Evolutionary conservation across 73 alveolate genomes (phyloP).

Genomic region (Paramecium sexaurelia): DNA sequence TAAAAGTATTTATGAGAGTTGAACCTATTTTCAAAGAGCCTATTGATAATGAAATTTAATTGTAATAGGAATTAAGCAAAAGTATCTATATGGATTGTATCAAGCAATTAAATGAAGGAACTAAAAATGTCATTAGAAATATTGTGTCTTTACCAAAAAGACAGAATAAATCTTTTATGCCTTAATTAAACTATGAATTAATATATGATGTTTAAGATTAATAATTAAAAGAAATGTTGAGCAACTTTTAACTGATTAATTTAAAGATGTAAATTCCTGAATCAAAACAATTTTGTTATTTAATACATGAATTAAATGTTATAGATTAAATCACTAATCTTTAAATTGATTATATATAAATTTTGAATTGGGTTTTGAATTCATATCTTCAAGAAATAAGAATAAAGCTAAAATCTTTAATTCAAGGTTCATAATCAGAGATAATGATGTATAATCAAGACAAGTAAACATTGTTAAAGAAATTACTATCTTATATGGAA

Average conservation of each 20-base stretch:
- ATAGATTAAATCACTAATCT: neutral
- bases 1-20: conserved; percentile 34
- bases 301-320: neutral
- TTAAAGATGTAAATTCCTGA: conserved; percentile 26
- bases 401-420: neutral
- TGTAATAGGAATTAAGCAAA: conserved; percentile 10
- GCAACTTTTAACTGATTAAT: neutral
- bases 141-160: neutral
- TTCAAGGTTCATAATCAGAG: conserved; percentile 20
- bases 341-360: neutral
- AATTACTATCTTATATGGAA: conserved; percentile 12
- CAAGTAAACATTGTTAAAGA: neutral
- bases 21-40: conserved; percentile 56
- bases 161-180: neutral
- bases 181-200: neutral
- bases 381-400: neutral
- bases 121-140: neutral
- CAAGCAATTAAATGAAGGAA: neutral
- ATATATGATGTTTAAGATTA: neutral
- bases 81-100: conserved; percentile 25
- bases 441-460: conserved; percentile 16
- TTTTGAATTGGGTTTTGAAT: conserved; percentile 30
- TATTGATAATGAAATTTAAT: conserved; percentile 17
- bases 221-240: neutral
- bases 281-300: neutral